Evolutionary conservation across 1,284 basidiomycete genomes (phyloP).

Genomic region (Agaricales sp.): DNA sequence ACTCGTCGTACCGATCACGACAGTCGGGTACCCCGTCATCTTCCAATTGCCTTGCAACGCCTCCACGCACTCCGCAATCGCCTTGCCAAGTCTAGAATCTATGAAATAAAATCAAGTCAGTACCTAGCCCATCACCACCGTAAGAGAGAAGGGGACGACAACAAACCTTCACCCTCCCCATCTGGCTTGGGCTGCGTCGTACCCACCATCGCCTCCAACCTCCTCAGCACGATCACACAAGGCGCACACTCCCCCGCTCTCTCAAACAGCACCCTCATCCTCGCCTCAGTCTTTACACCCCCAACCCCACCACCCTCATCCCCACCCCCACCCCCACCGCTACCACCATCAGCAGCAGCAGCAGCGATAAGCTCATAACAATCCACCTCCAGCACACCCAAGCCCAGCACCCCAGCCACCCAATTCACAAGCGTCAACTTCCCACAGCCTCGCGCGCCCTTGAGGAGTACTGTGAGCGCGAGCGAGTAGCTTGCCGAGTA

Average conservation of each 20-base stretch:
- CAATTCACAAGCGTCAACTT: conserved; percentile 53
- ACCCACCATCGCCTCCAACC: conserved; percentile 77
- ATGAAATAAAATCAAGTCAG: background rate
- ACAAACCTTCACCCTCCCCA: conserved; percentile 41
- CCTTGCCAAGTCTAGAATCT: conserved; percentile 30
- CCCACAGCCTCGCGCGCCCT: conserved; percentile 66
- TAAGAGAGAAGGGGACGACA: background rate
- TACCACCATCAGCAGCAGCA: conserved; percentile 49
- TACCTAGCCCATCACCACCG: background rate
- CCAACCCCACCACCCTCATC: conserved; percentile 56
- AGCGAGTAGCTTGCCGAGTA: conserved; percentile 50
- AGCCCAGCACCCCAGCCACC: conserved; percentile 57
- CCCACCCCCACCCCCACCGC: conserved; percentile 72
- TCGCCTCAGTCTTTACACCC: conserved; percentile 73
- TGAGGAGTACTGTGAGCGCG: conserved; percentile 58
- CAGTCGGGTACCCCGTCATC: conserved; percentile 52
- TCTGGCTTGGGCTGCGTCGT: conserved; percentile 40
- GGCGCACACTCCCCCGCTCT: conserved; percentile 77
- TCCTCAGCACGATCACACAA: conserved; percentile 74
- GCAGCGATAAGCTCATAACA: background rate
- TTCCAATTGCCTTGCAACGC: conserved; percentile 45
- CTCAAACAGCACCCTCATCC: conserved; percentile 69
- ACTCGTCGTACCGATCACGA: conserved; percentile 71
- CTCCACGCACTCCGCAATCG: conserved; percentile 60
- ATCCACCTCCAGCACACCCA: conserved; percentile 74